Evolutionary conservation across 2,329 filamentous ascomycete species (phyloP), one percentile per base, ranked within the genome.

Genomic region (Penicillium sp.): DNA sequence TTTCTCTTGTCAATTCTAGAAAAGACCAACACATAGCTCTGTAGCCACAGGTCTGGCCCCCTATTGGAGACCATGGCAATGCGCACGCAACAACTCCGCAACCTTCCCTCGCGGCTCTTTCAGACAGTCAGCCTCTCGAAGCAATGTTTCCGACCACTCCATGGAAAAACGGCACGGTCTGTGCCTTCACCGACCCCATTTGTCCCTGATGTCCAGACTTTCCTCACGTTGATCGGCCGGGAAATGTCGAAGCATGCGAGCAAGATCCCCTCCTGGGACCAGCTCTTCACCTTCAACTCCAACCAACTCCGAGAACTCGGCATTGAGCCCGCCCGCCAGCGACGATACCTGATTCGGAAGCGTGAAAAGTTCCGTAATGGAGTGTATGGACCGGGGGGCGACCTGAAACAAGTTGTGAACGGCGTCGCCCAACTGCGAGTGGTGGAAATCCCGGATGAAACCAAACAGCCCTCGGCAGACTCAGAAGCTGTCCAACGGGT

Each of bases 241-340:
- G 87, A 87, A 66, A 85, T 97, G 67, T 86, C 83, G 68, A 85
- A 89, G 69, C 90, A 97, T 78, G 84, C 89, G 47, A 81, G 85
- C 75, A 97, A 97, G 75, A 90, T 99, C 66, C 86, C 89, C 2
- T 88, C 89, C 11, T 97, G 94, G 94, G 89, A 94, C 51, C 85
- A 90, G 6, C 85, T 99, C 44, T 97, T 97, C 82, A 87, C 87
- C 44, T 81, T 94, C 61, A 87, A 85, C 22, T 91, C 90, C 18
- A 73, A 81, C 43, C 87, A 97, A 75, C 81, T 99, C 62, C 86
- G 87, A 62, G 87, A 93, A 65, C 81, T 94, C 18, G 93, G 94
- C 53, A 82, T 97, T 59, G 93, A 97, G 72, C 91, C 92, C 14
- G 84, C 93, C 18, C 87, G 93, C 43, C 84, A 85, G 62, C 84